A percentile compares a stretch with the other conserved stretches of the same genome.
Conservation (phyloP, 2,329 filamentous ascomycete species). For the Fusarium scirpi region DNA sequence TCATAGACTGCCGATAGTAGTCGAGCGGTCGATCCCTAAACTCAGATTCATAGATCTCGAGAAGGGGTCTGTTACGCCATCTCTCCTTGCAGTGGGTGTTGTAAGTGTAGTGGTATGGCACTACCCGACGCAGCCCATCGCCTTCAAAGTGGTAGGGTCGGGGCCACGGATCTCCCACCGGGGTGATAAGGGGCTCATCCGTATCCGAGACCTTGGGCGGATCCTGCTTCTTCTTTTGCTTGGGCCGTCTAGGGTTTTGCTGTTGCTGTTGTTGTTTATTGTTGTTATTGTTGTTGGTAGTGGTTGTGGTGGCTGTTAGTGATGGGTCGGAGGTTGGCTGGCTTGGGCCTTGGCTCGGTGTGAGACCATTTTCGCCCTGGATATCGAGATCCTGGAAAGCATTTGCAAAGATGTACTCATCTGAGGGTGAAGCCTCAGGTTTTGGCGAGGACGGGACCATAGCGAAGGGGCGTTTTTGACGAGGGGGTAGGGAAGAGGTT, state of each 20-base stretch:
- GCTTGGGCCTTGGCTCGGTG: constrained; percentile 12
- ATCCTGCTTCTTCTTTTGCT: constrained; percentile 34
- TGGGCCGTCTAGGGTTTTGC: constrained; percentile 27
- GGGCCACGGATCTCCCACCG: constrained; percentile 59
- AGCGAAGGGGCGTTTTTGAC: constrained; percentile 24
- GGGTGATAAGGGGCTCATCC: constrained; percentile 48
- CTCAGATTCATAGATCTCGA: constrained; percentile 91
- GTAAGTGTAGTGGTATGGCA: constrained; percentile 92
- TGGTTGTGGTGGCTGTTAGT: constrained; percentile 12
- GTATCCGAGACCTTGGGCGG: constrained; percentile 37
- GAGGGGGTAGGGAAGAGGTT: constrained; percentile 26
- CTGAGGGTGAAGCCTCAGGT: constrained; percentile 10
- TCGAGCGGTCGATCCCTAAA: constrained; percentile 88
- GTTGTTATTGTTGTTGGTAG: constrained; percentile 5
- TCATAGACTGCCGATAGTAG: constrained; percentile 90
- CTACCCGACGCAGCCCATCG: constrained; percentile 81
- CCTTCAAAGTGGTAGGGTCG: constrained; percentile 84
- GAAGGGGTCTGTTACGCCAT: constrained; percentile 84
- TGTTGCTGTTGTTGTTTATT: constrained; percentile 18
- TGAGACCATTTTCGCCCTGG: constrained; percentile 24
- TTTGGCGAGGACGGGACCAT: constrained; percentile 38
- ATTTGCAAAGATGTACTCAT: constrained; percentile 31
- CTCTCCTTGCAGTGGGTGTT: constrained; percentile 95
- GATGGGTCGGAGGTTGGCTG: constrained; percentile 26
- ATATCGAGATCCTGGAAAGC: constrained; percentile 37